Percentiles rank a stretch among this genome's conserved stretches.
phyloP scores from a whole-genome alignment of 805 yeast genomes.

The Candida maltosa region DNA sequence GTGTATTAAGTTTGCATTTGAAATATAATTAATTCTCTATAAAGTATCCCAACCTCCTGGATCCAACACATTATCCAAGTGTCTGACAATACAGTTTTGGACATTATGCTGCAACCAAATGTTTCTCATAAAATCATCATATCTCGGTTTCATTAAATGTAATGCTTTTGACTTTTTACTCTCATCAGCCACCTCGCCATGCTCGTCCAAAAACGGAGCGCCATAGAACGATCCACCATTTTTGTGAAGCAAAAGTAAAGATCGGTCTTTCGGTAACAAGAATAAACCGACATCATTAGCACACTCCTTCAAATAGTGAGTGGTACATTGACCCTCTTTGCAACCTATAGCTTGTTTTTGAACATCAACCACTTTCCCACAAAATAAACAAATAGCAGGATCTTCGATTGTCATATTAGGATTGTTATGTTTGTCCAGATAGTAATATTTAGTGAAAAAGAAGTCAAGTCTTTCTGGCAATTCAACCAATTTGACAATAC shows the following conservation, averaged over 20 bases:
- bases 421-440: slow-evolving; percentile 39
- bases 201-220: slow-evolving; percentile 81
- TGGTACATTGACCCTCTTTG: slow-evolving; percentile 72
- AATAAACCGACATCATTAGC: slow-evolving; percentile 67
- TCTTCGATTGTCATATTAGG: slow-evolving; percentile 48
- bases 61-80: slow-evolving; percentile 74
- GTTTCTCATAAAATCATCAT: slow-evolving; percentile 60
- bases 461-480: slow-evolving; percentile 67
- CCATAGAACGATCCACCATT: slow-evolving; percentile 81
- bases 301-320: slow-evolving; percentile 65
- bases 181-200: slow-evolving; percentile 82
- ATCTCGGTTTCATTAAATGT: slow-evolving; percentile 56
- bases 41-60: slow-evolving; percentile 95
- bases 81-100: slow-evolving; percentile 73
- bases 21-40: slow-evolving; percentile 23
- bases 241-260: slow-evolving; percentile 60
- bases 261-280: slow-evolving; percentile 65
- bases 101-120: slow-evolving; percentile 80
- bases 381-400: slow-evolving; percentile 83
- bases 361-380: slow-evolving; percentile 67
- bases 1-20: no score
- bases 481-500: slow-evolving; percentile 53
- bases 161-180: slow-evolving; percentile 71
- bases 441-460: slow-evolving; percentile 60
- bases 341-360: slow-evolving; percentile 59